Evolutionary conservation across 2,329 filamentous ascomycete genomes (phyloP).

Genomic region (Cladosporium sp.): DNA sequence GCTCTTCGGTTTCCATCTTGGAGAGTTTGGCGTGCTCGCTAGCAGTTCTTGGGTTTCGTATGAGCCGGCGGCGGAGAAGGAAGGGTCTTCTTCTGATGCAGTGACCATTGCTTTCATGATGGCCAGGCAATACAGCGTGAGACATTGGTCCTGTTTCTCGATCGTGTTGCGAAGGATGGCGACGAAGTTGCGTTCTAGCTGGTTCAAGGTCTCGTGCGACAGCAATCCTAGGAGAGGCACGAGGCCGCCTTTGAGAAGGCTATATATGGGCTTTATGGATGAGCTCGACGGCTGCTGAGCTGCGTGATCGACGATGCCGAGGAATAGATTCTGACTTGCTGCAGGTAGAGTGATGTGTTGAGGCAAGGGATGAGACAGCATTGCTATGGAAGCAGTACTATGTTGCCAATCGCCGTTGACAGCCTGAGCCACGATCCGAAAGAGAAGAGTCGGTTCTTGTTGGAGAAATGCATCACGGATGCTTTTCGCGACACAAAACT

Average conservation of each 20-base stretch:
- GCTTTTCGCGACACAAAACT: conserved; percentile 32
- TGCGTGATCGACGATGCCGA: conserved; percentile 27
- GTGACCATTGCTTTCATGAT: conserved; percentile 29
- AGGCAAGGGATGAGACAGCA: conserved; percentile 28
- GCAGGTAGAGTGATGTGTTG: conserved; percentile 25
- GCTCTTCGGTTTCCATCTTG: conserved; percentile 25
- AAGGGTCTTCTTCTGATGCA: conserved; percentile 18
- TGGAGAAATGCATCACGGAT: conserved; percentile 28
- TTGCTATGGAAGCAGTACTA: conserved; percentile 19
- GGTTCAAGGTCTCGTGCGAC: conserved; percentile 20
- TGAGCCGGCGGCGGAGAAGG: conserved; percentile 11
- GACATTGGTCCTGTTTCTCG: conserved; percentile 24
- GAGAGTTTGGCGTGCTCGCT: conserved; percentile 21
- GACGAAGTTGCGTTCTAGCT: conserved; percentile 28
- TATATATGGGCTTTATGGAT: conserved; percentile 28
- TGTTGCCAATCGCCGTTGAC: conserved; percentile 20
- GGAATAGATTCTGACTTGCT: conserved; percentile 27
- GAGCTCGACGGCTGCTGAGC: conserved; percentile 20
- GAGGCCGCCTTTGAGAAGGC: conserved; percentile 28
- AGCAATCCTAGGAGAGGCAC: conserved; percentile 25
- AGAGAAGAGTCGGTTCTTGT: conserved; percentile 27
- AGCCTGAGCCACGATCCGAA: conserved; percentile 23
- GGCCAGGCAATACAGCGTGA: conserved; percentile 31
- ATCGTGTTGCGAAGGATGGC: conserved; percentile 26
- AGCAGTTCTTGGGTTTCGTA: conserved; percentile 28